Evolutionary conservation across 306 rosid species (phyloP), one percentile per base, ranked within the genome.

Genomic region (Fragaria ananassa): DNA sequence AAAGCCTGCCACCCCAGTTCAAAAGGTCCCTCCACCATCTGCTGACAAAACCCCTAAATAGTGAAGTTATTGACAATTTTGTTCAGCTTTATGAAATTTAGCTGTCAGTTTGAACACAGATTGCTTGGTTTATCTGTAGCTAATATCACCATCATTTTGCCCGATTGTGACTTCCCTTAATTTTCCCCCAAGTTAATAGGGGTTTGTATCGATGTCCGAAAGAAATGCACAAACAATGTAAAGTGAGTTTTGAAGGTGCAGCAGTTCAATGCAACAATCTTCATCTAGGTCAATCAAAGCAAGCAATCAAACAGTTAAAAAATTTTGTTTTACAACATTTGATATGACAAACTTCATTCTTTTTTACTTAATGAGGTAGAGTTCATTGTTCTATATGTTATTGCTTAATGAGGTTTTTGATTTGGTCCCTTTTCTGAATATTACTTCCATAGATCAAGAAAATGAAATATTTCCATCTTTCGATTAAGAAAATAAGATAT

Each of bases 11-110:
- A 58, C 80, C 57, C 82, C 75, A 21, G 79, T 73, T 54, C 84
- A 80, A 68, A 91, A 89, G 81, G 82, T 25, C 31, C 39, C 25
- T 81, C 69, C 86, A 37, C 65, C 84, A 70, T 72, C 91, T 81
- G 74, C 88, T 35, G 87, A 76, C 62, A 87, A 84, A 75, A 50
- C 76, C 31, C 57, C 74, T 75, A 54, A 65, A 63, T 84, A 77
- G 45, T 34, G 56, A 5, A 15, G 9, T 39, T 27, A 42, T 73
- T 17, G 41, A 15, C 60, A 41, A 21, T 41, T 62, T 4, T 25
- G 17, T 73, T 73, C 77, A 14, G 44, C 11, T 57, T 25, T 8
- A 6, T 5, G 50, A 71, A 71, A 35, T 2, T 53, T n/a, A 21
- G 66, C 54, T 15, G 4, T 11, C 66, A 56, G 15, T 21, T 37